Evolutionary conservation across 768 basidiomycete species (phyloP).

Genomic region (Hericium alpestre): DNA sequence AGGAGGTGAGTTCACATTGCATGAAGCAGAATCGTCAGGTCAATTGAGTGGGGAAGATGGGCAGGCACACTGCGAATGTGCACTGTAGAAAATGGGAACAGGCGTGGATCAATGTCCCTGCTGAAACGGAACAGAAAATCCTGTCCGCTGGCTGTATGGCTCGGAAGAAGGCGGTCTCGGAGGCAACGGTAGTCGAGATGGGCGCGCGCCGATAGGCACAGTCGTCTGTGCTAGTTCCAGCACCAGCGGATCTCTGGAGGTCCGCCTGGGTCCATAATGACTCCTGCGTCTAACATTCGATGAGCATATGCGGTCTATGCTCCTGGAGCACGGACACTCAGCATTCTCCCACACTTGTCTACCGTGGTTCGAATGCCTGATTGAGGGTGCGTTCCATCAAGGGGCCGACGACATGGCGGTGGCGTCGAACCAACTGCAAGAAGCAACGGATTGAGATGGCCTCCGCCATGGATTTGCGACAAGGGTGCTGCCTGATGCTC

Average conservation of each 20-base stretch:
- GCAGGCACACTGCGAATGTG: no score
- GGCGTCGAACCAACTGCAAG: background rate
- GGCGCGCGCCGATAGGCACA: background rate
- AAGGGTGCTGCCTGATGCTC: no score
- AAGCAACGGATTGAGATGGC: background rate
- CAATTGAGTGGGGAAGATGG: no score
- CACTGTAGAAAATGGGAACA: no score
- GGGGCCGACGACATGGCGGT: background rate
- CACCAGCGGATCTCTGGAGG: no score
- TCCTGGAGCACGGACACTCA: background rate
- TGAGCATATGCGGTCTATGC: background rate
- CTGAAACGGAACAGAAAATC: background rate
- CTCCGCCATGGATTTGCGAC: background rate
- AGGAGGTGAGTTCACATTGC: background rate
- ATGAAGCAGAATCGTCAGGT: no score
- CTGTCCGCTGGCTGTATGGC: background rate
- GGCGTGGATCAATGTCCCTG: background rate
- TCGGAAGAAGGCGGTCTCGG: background rate
- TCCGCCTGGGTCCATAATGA: no score
- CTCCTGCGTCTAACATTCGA: background rate
- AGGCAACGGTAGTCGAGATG: background rate
- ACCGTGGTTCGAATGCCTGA: background rate
- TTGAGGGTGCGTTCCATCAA: background rate
- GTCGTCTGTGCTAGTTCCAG: no score
- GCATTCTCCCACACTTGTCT: background rate